phyloP scores from a whole-genome alignment of 2,329 filamentous ascomycete species.

The Monilinia fructicola region DNA sequence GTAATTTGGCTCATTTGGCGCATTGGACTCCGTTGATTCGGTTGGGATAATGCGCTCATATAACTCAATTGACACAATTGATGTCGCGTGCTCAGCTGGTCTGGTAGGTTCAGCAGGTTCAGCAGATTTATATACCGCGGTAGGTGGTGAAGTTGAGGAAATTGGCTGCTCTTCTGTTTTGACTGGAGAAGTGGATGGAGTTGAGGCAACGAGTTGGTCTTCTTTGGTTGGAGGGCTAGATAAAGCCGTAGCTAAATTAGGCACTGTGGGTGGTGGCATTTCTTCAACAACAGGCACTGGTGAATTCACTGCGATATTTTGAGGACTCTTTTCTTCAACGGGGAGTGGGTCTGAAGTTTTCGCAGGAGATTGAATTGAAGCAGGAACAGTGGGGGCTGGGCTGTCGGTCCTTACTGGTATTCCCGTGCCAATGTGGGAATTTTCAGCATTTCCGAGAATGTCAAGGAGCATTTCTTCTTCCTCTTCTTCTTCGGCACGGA shows the following conservation, averaged over 20 bases:
- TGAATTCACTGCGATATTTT: background rate
- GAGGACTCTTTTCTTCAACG: background rate
- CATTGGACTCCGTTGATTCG: background rate
- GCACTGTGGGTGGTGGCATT: background rate
- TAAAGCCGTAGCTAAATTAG: background rate
- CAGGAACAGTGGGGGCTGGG: background rate
- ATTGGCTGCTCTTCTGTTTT: background rate
- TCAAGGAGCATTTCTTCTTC: constrained; percentile 38
- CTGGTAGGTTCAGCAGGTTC: background rate
- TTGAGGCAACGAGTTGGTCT: background rate
- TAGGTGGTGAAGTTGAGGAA: background rate
- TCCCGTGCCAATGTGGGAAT: constrained; percentile 24
- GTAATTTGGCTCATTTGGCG: background rate
- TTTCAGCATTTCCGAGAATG: constrained; percentile 30
- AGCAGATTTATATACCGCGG: background rate
- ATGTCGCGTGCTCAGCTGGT: no score
- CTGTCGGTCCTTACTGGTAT: background rate
- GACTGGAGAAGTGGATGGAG: background rate
- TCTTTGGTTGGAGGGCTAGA: background rate
- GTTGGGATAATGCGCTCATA: background rate
- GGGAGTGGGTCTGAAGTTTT: background rate
- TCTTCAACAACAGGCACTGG: background rate
- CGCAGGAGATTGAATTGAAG: background rate
- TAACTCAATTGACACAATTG: background rate
- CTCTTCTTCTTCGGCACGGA: constrained; percentile 32